Evolutionary conservation across 2,329 filamentous ascomycete species (phyloP).

Genomic region (Neonectria sp.): DNA sequence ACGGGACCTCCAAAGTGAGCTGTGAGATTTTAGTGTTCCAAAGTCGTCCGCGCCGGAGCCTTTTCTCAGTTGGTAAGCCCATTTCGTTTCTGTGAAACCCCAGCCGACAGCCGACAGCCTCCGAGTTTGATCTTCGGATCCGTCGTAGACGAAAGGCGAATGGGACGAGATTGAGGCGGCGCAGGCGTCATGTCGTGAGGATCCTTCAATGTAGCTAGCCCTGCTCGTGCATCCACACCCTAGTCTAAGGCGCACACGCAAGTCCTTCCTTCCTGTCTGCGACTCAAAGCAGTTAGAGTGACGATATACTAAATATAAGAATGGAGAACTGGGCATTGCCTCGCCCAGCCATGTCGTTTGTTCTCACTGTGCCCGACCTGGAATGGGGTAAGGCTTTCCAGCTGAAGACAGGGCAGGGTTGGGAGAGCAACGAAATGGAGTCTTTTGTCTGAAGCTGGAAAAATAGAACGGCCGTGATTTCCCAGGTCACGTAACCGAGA

Average conservation of each 20-base stretch:
- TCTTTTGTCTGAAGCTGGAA: too few species aligned
- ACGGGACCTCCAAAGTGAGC: not conserved
- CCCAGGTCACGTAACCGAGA: too few species aligned
- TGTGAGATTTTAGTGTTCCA: not conserved
- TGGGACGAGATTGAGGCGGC: constrained; percentile 2
- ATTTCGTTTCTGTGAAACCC: not conserved
- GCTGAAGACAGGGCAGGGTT: not conserved
- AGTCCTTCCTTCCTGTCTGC: not conserved
- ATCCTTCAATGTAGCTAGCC: too few species aligned
- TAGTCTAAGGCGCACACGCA: not conserved
- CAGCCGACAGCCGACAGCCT: not conserved
- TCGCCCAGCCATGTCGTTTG: not conserved
- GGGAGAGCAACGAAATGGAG: too few species aligned
- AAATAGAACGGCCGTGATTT: too few species aligned
- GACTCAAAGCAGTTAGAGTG: not conserved
- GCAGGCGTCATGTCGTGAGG: not conserved
- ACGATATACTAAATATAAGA: too few species aligned
- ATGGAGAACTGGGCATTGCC: too few species aligned
- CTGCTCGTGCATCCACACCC: too few species aligned
- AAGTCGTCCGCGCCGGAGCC: not conserved
- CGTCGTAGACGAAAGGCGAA: not conserved
- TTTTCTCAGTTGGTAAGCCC: not conserved
- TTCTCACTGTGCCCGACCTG: not conserved
- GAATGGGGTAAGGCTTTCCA: not conserved
- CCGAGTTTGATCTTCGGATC: not conserved